Conservation (phyloP, 2,329 filamentous ascomycete genomes). For the Westerdykella sp. region DNA sequence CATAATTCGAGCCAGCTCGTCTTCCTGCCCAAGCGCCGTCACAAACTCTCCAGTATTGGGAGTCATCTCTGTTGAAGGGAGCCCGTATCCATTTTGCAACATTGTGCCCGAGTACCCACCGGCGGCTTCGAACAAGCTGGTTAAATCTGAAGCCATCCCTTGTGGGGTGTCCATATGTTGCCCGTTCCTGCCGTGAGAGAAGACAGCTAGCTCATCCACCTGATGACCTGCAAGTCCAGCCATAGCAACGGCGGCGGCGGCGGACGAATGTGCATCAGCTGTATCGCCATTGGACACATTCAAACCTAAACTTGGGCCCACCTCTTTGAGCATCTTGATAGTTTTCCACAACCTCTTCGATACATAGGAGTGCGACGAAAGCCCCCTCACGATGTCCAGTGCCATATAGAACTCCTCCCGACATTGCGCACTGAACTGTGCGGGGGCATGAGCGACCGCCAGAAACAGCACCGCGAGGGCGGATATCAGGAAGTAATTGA, state of each 20-base stretch:
- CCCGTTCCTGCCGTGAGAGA: slow-evolving; percentile 34
- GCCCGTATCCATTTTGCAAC: slow-evolving; percentile 25
- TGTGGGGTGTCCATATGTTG: slow-evolving; percentile 47
- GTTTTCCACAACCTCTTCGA: slow-evolving; percentile 69
- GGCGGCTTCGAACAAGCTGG: slow-evolving; percentile 58
- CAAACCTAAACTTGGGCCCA: slow-evolving; percentile 63
- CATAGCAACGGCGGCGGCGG: slow-evolving; percentile 60
- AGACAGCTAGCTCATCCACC: slow-evolving; percentile 52
- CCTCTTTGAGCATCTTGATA: slow-evolving; percentile 63
- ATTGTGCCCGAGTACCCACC: slow-evolving; percentile 45
- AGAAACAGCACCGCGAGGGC: slow-evolving; percentile 71
- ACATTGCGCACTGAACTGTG: slow-evolving; percentile 61
- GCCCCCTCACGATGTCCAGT: slow-evolving; percentile 65
- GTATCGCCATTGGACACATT: slow-evolving; percentile 40
- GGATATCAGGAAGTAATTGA: slow-evolving; percentile 73
- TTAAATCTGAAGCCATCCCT: slow-evolving; percentile 57
- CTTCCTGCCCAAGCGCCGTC: slow-evolving; percentile 49
- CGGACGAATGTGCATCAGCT: slow-evolving; percentile 54
- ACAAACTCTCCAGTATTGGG: slow-evolving; percentile 36
- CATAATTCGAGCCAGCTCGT: slow-evolving; percentile 55
- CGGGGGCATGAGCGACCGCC: slow-evolving; percentile 67
- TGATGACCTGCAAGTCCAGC: slow-evolving; percentile 58
- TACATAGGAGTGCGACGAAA: slow-evolving; percentile 65
- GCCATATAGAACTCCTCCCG: slow-evolving; percentile 75
- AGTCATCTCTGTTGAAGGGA: slow-evolving; percentile 26